A percentile compares a stretch with the other conserved stretches of the same genome.
phyloP scores from a whole-genome alignment of 1,284 basidiomycete species.

The Abortiporus biennis region DNA sequence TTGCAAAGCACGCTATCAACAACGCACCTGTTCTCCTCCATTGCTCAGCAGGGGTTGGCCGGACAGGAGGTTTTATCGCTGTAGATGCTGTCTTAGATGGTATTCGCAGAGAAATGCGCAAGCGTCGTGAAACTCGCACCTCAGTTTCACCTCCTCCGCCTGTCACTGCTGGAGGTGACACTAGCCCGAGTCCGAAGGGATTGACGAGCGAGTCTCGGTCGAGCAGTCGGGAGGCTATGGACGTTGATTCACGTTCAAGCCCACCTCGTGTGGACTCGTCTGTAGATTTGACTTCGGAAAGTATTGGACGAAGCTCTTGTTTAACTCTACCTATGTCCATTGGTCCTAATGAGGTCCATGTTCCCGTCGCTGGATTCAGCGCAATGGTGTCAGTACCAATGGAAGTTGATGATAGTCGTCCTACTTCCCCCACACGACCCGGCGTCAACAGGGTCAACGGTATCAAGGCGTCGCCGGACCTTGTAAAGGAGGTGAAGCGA shows the following conservation, averaged over 20 bases:
- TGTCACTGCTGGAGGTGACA: background rate
- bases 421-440: slow-evolving; percentile 2
- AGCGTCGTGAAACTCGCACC: slow-evolving; percentile 18
- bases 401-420: slow-evolving; percentile 19
- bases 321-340: slow-evolving; percentile 25
- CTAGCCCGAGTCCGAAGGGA: slow-evolving; percentile 1
- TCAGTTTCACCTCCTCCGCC: slow-evolving; percentile 5
- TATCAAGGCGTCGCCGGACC: slow-evolving; percentile 17
- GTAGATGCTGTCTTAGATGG: slow-evolving; percentile 84
- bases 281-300: slow-evolving; percentile 15
- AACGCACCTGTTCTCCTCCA: slow-evolving; percentile 60
- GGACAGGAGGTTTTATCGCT: slow-evolving; percentile 89
- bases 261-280: slow-evolving; percentile 7
- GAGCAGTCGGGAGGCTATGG: slow-evolving; percentile 23
- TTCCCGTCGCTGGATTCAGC: slow-evolving; percentile 21
- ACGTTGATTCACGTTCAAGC: slow-evolving; percentile 21
- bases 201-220: slow-evolving; percentile 12
- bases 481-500: slow-evolving; percentile 20
- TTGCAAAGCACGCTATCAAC: slow-evolving; percentile 42
- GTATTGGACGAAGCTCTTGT: slow-evolving; percentile 1
- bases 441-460: slow-evolving; percentile 3
- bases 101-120: slow-evolving; percentile 57
- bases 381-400: slow-evolving; percentile 13
- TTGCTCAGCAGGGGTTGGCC: slow-evolving; percentile 88
- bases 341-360: slow-evolving; percentile 27